phyloP scores from a whole-genome alignment of 1,284 basidiomycete genomes.

The Athelia sp. region DNA sequence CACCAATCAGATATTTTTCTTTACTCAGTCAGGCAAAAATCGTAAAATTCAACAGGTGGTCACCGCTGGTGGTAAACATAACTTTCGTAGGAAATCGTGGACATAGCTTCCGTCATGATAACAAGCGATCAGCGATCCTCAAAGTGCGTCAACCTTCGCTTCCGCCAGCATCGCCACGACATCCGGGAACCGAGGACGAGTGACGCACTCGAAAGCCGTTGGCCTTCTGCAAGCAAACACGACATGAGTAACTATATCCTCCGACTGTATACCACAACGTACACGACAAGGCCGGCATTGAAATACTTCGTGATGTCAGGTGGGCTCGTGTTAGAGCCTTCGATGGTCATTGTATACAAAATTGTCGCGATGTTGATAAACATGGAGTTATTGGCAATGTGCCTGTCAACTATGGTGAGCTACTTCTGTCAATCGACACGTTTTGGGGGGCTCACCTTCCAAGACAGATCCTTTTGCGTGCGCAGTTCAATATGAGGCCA shows the following conservation, averaged over 20 bases:
- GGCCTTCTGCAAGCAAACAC: neutral
- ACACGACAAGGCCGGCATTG: neutral
- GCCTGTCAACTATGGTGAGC: neutral
- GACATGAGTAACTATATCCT: neutral
- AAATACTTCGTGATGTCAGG: neutral
- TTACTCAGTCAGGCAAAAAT: no score
- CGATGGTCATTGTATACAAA: neutral
- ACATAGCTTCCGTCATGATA: no score
- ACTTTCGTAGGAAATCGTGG: no score
- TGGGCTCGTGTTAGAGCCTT: neutral
- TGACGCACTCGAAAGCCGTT: neutral
- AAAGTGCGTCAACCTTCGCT: neutral
- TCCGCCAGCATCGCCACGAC: neutral
- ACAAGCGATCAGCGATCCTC: no score
- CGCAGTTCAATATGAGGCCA: no score
- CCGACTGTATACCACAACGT: neutral
- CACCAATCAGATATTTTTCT: no score
- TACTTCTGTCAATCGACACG: no score
- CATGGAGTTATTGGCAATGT: neutral
- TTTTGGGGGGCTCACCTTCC: no score
- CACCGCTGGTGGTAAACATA: no score
- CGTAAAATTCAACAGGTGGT: no score
- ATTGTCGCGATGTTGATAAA: constrained; percentile 1
- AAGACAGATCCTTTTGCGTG: no score
- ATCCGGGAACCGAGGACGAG: neutral